phyloP scores from a whole-genome alignment of 768 basidiomycete genomes.

The Hypholoma fasciculare region DNA sequence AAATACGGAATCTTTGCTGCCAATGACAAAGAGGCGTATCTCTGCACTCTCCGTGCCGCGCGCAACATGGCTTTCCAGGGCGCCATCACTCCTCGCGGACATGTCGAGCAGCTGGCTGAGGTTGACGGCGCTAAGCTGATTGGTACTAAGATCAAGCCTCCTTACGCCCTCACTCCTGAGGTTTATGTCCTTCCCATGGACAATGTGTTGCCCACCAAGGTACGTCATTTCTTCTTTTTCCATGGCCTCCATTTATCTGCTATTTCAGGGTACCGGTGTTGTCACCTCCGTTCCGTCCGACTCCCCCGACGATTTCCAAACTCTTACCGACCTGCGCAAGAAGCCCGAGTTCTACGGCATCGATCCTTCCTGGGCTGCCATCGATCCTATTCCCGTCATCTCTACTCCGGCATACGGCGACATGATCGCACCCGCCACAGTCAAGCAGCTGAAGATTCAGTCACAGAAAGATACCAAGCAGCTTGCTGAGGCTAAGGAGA shows the following conservation, averaged over 20 bases:
- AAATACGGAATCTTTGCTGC: slow-evolving; percentile 93
- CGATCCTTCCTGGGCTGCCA: slow-evolving; percentile 80
- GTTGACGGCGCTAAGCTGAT: slow-evolving; percentile 79
- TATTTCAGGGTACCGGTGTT: slow-evolving; percentile 80
- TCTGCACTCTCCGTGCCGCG: slow-evolving; percentile 86
- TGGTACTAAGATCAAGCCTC: slow-evolving; percentile 89
- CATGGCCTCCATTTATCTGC: too few species aligned
- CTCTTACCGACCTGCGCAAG: slow-evolving; percentile 88
- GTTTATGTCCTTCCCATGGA: slow-evolving; percentile 99
- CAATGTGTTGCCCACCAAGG: slow-evolving; percentile 89
- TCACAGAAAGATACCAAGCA: slow-evolving; percentile 94
- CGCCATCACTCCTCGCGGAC: slow-evolving; percentile 68
- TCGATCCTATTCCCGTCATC: slow-evolving; percentile 87
- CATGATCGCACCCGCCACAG: slow-evolving; percentile 79
- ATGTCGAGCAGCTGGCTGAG: slow-evolving; percentile 72
- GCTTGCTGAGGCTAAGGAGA: slow-evolving; percentile 94
- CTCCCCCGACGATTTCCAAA: slow-evolving; percentile 95
- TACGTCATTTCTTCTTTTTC: too few species aligned
- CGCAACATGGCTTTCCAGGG: slow-evolving; percentile 99
- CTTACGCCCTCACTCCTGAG: slow-evolving; percentile 77
- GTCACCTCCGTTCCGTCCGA: slow-evolving; percentile 98
- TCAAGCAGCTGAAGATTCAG: slow-evolving; percentile 90
- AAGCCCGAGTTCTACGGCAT: slow-evolving; percentile 97
- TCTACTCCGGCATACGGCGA: slow-evolving; percentile 92
- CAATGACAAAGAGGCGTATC: slow-evolving; percentile 83